A percentile compares a stretch with the other conserved stretches of the same genome.
phyloP scores from a whole-genome alignment of 2,329 filamentous ascomycete species.

The Diaporthe sp. region DNA sequence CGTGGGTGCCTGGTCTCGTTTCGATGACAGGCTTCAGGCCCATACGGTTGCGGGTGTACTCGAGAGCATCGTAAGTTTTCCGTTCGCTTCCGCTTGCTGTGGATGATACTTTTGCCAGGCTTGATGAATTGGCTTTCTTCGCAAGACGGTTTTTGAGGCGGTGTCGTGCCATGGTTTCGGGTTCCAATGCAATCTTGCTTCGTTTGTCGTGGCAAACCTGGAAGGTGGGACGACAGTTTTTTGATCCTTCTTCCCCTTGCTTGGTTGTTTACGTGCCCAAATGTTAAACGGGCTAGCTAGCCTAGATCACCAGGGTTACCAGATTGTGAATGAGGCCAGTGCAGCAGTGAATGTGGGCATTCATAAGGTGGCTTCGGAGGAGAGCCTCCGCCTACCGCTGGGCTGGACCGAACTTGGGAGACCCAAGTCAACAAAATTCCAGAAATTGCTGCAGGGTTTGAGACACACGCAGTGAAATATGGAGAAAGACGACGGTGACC shows the following conservation, averaged over 20 bases:
- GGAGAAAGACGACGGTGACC: neutral
- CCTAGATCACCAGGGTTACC: neutral
- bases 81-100: neutral
- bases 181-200: too few relatives aligned
- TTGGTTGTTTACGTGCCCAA: neutral
- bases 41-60: constrained; percentile 2
- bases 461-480: neutral
- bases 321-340: neutral
- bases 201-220: neutral
- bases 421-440: neutral
- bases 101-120: neutral
- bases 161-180: neutral
- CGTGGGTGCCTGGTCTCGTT: constrained; percentile 8
- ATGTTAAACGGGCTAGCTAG: neutral
- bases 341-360: neutral
- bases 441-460: neutral
- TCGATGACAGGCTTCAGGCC: constrained; percentile 7
- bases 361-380: neutral
- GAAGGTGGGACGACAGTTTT: neutral
- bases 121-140: neutral
- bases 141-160: neutral
- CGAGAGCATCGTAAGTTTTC: neutral
- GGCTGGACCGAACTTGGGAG: neutral
- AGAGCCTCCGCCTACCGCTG: neutral
- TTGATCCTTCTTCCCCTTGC: neutral